Percentiles rank a stretch among this genome's conserved stretches.
phyloP scores from a whole-genome alignment of 129 eudicot genomes.

The Dittrichia graveolens region DNA sequence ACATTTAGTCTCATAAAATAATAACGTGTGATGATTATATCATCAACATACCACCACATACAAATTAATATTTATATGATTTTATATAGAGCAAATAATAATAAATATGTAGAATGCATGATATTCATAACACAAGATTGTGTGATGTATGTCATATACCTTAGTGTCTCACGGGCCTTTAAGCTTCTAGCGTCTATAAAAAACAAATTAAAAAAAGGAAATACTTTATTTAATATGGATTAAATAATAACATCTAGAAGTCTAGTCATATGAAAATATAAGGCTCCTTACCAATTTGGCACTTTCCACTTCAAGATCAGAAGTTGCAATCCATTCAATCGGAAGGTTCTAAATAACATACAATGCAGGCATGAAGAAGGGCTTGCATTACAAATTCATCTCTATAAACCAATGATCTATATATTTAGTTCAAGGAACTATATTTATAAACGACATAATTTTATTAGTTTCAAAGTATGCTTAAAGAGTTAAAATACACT shows the following conservation, averaged over 20 bases:
- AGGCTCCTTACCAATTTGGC: slow-evolving; percentile 55
- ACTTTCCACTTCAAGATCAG: slow-evolving; percentile 97
- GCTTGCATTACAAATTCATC: slow-evolving; percentile 52
- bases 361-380: slow-evolving; percentile 92
- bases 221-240: background rate
- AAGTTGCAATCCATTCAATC: slow-evolving; percentile 98
- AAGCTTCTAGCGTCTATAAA: slow-evolving; percentile 88
- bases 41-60: slow-evolving; percentile 6
- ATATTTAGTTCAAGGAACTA: background rate
- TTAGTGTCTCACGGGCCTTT: slow-evolving; percentile 86
- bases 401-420: background rate
- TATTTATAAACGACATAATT: background rate
- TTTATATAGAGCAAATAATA: slow-evolving; percentile 12
- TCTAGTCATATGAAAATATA: background rate
- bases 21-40: background rate
- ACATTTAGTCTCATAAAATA: slow-evolving; percentile 9
- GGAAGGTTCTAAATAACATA: slow-evolving; percentile 76
- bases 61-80: background rate
- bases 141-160: slow-evolving; percentile 40
- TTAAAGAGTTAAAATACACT: slow-evolving; percentile 1
- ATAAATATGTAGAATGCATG: slow-evolving; percentile 18
- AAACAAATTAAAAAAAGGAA: background rate
- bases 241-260: background rate
- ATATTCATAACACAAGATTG: slow-evolving; percentile 14
- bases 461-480: background rate